Base-by-base conservation (phyloP, 257 asterid species). In the Catharanthus roseus region DNA sequence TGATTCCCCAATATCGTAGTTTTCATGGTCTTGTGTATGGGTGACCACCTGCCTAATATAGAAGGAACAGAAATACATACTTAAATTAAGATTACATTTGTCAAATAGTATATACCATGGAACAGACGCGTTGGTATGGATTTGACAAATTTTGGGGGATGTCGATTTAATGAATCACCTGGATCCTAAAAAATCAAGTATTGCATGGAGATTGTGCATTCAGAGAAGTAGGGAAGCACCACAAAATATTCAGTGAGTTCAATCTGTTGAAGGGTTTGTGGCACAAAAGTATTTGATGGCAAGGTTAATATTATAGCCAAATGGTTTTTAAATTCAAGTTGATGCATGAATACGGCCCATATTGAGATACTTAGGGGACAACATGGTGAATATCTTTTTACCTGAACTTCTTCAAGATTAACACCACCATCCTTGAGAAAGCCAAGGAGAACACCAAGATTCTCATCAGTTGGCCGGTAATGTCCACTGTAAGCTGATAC, bases 401-500 rank as follows among this genome's bases (percentile, higher is more conserved):
- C 91, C 87, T 82, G 36, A 47, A 86, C 80, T 62, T 82, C 68
- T 57, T 77, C 82, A 57, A 86, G 81, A 72, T 81, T 57, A 41
- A 82, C 83, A 2, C 85, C 80, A 31, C 62, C 81, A 50, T 72
- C 78, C 79, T 55, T 79, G 29, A 86, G 82, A 74, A 84, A 80
- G 19, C 74, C 41, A 34, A 82, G 74, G 70, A 86, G 82, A 78
- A 71, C 45, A 68, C 74, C 69, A 15, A 84, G 84, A 13, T 77
- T 82, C 78, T 84, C 85, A 31, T 78, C 83, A 29, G 81, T 78
- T 72, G 87, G 86, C 73, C 80, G 78, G 70, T 86, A 84, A 66
- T 84, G 87, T 65, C 89, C 87, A 57, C 86, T 84, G 49, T 86
- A 75, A 60, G 83, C 82, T 65, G 87, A 77, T 24, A 84, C 82